Conservation (phyloP, 306 rosid genomes). For the Arachis hypogaea region DNA sequence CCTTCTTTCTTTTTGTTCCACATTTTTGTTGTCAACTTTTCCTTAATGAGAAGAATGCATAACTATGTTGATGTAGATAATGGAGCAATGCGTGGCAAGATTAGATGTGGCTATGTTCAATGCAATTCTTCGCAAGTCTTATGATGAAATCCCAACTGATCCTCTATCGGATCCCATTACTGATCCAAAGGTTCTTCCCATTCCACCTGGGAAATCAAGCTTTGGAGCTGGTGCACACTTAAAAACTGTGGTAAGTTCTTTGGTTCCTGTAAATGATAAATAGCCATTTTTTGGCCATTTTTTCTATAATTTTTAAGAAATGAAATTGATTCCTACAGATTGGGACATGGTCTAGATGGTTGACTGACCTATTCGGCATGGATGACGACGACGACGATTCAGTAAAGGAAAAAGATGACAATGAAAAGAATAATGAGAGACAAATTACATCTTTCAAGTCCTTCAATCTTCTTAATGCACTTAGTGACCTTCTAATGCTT, state of each 20-base stretch:
- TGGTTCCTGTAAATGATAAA: neutral
- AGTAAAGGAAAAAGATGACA: slow-evolving; percentile 39
- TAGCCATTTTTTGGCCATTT: too few relatives aligned
- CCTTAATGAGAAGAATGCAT: too few relatives aligned
- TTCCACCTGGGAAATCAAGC: slow-evolving; percentile 71
- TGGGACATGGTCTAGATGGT: slow-evolving; percentile 89
- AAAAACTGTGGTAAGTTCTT: slow-evolving; percentile 65
- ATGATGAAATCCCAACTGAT: slow-evolving; percentile 79
- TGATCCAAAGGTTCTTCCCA: slow-evolving; percentile 78
- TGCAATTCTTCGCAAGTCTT: slow-evolving; percentile 86
- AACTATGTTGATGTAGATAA: slow-evolving; percentile 49
- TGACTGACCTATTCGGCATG: slow-evolving; percentile 68
- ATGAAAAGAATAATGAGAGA: slow-evolving; percentile 41
- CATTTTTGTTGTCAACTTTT: neutral
- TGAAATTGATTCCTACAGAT: slow-evolving; percentile 43
- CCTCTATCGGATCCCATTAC: slow-evolving; percentile 83
- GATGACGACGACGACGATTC: slow-evolving; percentile 59
- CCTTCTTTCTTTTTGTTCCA: neutral
- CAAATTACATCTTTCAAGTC: slow-evolving; percentile 61
- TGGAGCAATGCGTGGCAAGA: slow-evolving; percentile 89
- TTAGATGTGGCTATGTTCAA: slow-evolving; percentile 91
- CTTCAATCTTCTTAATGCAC: slow-evolving; percentile 75
- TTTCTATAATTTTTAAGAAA: too few relatives aligned
- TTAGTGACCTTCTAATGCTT: slow-evolving; percentile 90
- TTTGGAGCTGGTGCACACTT: slow-evolving; percentile 86